Conservation (phyloP, 768 basidiomycete species). For the Tylopilus rubrobrunneus region DNA sequence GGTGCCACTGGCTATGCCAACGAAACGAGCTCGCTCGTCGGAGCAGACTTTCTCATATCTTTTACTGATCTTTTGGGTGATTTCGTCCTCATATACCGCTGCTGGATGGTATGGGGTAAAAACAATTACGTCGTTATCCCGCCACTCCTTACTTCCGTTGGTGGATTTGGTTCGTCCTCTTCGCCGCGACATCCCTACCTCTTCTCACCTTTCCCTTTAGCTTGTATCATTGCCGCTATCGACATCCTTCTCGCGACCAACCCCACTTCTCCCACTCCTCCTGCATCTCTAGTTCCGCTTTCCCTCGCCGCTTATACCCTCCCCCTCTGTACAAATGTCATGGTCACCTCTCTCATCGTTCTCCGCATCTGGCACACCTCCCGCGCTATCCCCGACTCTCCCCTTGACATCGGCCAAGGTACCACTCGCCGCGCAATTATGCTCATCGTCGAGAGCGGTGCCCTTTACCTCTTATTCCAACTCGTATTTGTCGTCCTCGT, state of each 20-base stretch:
- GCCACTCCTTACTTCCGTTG: conserved; percentile 33
- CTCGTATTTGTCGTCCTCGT: conserved; percentile 40
- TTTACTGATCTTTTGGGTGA: conserved; percentile 36
- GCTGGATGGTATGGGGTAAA: conserved; percentile 39
- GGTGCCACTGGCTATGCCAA: conserved; percentile 28
- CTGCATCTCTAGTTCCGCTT: conserved; percentile 33
- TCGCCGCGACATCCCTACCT: not conserved
- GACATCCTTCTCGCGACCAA: conserved; percentile 27
- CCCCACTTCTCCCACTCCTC: conserved; percentile 33
- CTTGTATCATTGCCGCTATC: conserved; percentile 29
- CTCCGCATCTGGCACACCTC: conserved; percentile 35
- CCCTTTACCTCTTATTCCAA: conserved; percentile 38
- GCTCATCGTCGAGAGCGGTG: conserved; percentile 39
- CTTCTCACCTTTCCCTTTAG: conserved; percentile 14
- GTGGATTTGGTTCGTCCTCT: conserved; percentile 31
- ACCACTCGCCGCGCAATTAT: conserved; percentile 26
- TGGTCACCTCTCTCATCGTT: conserved; percentile 41
- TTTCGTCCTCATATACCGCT: conserved; percentile 38
- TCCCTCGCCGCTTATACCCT: conserved; percentile 35
- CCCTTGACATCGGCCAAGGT: conserved; percentile 10
- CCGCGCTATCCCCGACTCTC: conserved; percentile 8
- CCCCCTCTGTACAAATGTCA: conserved; percentile 39
- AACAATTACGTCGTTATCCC: conserved; percentile 32
- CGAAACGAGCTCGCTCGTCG: conserved; percentile 31
- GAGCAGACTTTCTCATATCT: conserved; percentile 35